Conservation (phyloP, 2,329 filamentous ascomycete genomes). For the Trichophaea hybrida region DNA sequence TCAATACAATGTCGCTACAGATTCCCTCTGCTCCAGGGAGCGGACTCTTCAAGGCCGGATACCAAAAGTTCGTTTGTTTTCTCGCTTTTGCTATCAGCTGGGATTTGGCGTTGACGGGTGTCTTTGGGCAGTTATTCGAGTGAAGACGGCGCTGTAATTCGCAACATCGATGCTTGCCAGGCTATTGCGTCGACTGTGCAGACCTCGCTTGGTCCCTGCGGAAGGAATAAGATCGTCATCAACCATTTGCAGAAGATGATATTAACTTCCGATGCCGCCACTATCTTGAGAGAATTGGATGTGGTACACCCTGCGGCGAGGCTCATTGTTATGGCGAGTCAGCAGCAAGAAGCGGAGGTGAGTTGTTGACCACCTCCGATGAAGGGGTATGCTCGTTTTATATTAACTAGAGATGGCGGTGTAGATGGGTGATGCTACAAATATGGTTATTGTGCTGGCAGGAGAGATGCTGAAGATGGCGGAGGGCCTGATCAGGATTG, state of each 20-base stretch:
- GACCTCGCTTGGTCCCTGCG: constrained; percentile 91
- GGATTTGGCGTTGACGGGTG: constrained; percentile 17
- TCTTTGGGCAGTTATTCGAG: constrained; percentile 65
- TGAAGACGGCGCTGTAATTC: constrained; percentile 95
- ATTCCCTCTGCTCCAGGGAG: constrained; percentile 89
- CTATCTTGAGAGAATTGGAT: constrained; percentile 91
- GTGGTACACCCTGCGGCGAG: constrained; percentile 97
- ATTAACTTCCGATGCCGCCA: constrained; percentile 91
- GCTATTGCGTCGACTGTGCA: constrained; percentile 92
- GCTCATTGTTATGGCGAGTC: constrained; percentile 93
- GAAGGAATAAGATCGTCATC: constrained; percentile 99
- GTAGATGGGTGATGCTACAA: constrained; percentile 93
- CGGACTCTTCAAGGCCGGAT: constrained; percentile 88
- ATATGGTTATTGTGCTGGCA: constrained; percentile 88
- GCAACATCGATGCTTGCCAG: constrained; percentile 96
- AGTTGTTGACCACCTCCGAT: background rate
- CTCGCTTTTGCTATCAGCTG: constrained; percentile 7
- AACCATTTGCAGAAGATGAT: constrained; percentile 99
- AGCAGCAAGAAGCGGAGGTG: constrained; percentile 85
- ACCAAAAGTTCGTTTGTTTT: constrained; percentile 61
- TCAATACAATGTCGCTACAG: constrained; percentile 69
- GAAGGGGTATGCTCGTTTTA: background rate
- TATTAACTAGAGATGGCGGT: background rate
- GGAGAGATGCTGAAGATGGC: constrained; percentile 94
- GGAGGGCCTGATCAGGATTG: constrained; percentile 90